These are phyloP conservation scores for Fusarium dlaminii DNA, from an alignment of 2,329 filamentous ascomycete genomes.

Conservation along the genomic window DNA sequence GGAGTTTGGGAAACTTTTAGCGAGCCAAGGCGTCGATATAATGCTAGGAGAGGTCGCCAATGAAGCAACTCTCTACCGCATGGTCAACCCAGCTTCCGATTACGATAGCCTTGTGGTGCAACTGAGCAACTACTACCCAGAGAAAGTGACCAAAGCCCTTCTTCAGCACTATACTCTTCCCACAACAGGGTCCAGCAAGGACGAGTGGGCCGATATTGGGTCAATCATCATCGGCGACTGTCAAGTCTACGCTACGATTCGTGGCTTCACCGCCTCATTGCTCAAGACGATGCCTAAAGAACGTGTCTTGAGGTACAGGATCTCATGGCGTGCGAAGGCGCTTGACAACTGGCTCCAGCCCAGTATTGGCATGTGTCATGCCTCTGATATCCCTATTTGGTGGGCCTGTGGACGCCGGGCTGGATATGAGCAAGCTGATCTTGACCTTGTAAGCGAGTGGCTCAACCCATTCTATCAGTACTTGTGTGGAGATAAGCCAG, in stretches of 20 bases:
- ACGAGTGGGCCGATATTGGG: not conserved
- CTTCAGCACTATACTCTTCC: not conserved
- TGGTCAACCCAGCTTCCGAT: not conserved
- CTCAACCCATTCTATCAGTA: not conserved
- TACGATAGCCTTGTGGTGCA: not conserved
- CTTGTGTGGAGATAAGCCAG: not conserved
- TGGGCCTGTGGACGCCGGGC: not conserved
- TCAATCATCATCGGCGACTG: not conserved
- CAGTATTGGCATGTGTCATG: not conserved
- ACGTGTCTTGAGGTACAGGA: not conserved
- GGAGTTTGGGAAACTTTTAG: not conserved
- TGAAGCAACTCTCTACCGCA: not conserved
- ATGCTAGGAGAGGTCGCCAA: not conserved
- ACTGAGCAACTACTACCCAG: not conserved
- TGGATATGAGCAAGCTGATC: not conserved
- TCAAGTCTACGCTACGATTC: not conserved
- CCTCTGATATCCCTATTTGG: not conserved
- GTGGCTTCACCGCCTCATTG: not conserved
- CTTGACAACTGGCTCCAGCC: not conserved
- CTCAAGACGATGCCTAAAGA: not conserved
- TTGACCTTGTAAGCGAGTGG: not conserved
- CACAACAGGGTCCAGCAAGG: not conserved
- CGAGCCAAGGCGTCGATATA: not conserved
- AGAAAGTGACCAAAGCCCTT: not conserved
- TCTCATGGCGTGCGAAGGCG: not conserved